Evolutionary conservation across 768 basidiomycete genomes (phyloP).

Genomic region (Tricholoma hemisulphureum): DNA sequence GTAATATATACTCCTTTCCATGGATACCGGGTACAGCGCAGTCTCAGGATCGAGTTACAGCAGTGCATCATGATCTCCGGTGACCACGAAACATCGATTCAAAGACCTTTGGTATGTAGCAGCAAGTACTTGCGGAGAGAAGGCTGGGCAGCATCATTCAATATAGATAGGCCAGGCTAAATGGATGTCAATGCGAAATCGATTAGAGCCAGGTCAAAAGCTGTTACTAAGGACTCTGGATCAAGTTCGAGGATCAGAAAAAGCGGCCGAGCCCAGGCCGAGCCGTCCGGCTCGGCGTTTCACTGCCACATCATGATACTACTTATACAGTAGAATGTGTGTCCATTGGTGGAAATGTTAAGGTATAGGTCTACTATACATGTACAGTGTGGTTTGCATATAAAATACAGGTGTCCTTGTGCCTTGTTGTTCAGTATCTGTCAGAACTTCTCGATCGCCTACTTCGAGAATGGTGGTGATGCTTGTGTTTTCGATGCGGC

Average conservation of each 20-base stretch:
- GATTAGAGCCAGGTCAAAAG: no score
- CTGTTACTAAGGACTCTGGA: no score
- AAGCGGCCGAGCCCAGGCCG: no score
- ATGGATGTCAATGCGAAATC: no score
- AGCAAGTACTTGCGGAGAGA: not conserved
- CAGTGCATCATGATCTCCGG: conserved; percentile 11
- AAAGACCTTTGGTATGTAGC: not conserved
- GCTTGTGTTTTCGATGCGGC: conserved; percentile 28
- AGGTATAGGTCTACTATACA: not conserved
- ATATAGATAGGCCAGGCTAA: no score
- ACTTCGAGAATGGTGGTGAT: conserved; percentile 28
- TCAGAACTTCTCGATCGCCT: conserved; percentile 27
- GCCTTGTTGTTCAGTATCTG: not conserved
- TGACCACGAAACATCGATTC: conserved; percentile 7
- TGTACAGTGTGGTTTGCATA: not conserved
- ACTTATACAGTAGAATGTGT: not conserved
- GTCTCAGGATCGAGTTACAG: no score
- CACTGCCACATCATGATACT: not conserved
- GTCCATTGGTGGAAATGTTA: no score
- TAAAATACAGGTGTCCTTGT: conserved; percentile 1
- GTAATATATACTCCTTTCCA: conserved; percentile 33
- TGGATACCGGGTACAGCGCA: conserved; percentile 10
- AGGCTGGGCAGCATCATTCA: no score
- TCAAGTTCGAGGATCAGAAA: no score
- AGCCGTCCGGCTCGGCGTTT: not conserved